A percentile compares a stretch with the other conserved stretches of the same genome.
These are phyloP conservation scores for Claviceps sp. DNA, from an alignment of 2,329 filamentous ascomycete genomes.

Conservation along the genomic window DNA sequence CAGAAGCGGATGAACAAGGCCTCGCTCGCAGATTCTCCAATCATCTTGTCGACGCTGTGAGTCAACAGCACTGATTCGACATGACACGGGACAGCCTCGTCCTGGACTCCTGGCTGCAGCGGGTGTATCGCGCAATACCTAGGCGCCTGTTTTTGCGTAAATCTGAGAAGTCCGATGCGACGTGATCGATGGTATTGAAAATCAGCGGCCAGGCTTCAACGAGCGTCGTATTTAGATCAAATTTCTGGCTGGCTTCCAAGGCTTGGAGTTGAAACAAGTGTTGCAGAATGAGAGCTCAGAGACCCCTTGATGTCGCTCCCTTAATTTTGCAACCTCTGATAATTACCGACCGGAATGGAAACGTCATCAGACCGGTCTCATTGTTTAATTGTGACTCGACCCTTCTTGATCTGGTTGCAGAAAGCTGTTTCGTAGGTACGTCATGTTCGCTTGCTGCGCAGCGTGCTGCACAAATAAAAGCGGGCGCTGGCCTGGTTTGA, in stretches of 20 bases:
- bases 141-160: background rate
- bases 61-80: background rate
- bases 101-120: background rate
- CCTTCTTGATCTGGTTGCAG: background rate
- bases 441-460: background rate
- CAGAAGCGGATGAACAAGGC: slow-evolving; percentile 31
- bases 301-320: too few relatives aligned
- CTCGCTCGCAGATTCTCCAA: slow-evolving; percentile 23
- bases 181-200: too few relatives aligned
- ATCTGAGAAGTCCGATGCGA: too few relatives aligned
- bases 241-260: too few relatives aligned
- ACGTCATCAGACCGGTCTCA: background rate
- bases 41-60: slow-evolving; percentile 15
- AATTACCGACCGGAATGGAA: background rate
- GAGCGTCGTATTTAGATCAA: too few relatives aligned
- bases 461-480: background rate
- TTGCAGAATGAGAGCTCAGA: too few relatives aligned
- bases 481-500: too few relatives aligned
- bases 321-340: too few relatives aligned
- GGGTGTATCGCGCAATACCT: background rate
- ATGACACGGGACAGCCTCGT: background rate
- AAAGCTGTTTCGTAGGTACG: background rate
- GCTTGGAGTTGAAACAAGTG: too few relatives aligned
- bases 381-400: background rate
- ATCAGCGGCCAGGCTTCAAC: too few relatives aligned